Evolutionary conservation across 768 basidiomycete species (phyloP).

Genomic region (Xerocomellus amylosporus): DNA sequence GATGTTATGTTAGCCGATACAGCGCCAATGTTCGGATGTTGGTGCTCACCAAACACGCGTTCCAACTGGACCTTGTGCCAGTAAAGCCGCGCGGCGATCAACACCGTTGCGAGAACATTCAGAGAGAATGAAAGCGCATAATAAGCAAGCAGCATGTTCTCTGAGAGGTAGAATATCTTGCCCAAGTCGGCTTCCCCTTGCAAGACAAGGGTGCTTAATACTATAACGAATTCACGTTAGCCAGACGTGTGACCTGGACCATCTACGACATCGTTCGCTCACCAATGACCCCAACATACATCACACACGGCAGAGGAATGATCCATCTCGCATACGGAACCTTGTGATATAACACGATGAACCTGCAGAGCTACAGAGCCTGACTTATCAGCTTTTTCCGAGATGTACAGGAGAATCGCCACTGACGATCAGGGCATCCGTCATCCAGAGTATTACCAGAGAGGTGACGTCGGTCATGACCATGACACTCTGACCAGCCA

Average conservation of each 20-base stretch:
- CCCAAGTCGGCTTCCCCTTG: constrained; percentile 15
- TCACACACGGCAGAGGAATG: constrained; percentile 24
- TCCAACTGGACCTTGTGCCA: constrained; percentile 23
- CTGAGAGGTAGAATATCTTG: constrained; percentile 21
- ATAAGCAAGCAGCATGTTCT: constrained; percentile 22
- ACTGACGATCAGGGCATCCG: constrained; percentile 30
- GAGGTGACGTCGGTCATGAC: constrained; percentile 23
- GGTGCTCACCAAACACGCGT: constrained; percentile 26
- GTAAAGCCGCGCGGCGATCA: constrained; percentile 25
- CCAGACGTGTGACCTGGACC: not conserved
- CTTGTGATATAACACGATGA: constrained; percentile 23
- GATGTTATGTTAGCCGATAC: not conserved
- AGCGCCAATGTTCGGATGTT: not conserved
- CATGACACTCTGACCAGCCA: constrained; percentile 24
- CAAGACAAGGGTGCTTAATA: constrained; percentile 21
- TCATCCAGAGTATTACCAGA: constrained; percentile 31
- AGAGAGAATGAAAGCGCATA: constrained; percentile 25
- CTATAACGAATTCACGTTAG: constrained; percentile 3
- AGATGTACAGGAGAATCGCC: not conserved
- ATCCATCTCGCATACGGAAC: constrained; percentile 22
- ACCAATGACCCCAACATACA: constrained; percentile 26
- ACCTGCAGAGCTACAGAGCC: constrained; percentile 19
- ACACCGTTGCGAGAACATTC: constrained; percentile 21
- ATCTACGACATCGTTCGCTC: not conserved
- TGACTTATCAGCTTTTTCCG: not conserved